Base-by-base conservation (phyloP, 257 asterid species). In the Echites panduratus region DNA sequence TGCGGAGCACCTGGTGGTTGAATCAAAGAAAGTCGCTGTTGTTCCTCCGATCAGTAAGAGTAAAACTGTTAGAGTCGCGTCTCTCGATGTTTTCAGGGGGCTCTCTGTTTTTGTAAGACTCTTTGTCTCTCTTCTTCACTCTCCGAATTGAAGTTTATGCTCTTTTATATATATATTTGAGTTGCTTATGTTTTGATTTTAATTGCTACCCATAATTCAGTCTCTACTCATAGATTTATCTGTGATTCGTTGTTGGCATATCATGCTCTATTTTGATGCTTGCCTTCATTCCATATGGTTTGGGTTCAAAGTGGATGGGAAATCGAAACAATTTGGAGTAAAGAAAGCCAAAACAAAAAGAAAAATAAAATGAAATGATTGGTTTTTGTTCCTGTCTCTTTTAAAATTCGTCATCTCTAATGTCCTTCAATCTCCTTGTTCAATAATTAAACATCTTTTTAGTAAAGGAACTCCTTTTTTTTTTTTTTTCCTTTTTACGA, bases 61-160 rank as follows among this genome's bases (percentile, higher is more conserved):
- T 17, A 87, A 71, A 71, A 20, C 89, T 67, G 76, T 82, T 74
- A 89, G 96, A 48, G 70, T 89, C 35, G 88, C 85, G 71, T 90
- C 95, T 53, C 89, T 90, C 70, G 96, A 90, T 75, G 96, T 88
- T 50, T 85, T 88, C 24, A 86, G 95, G 7, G 95, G 94, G 80
- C 92, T 90, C 56, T 88, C 86, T 77, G 90, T 90, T 76, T 75
- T 88, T 47, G 96, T 90, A 81, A 82, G 76, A 35, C 71, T 53
- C 9, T 54, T 56, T 40, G n/a, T 62, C 54, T 62, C 61, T 44
- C 45, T 1, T 19, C 2, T 63, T 27, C 9, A 0, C 44, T 63
- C 13, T 44, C 11, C 13, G 8, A 44, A 3, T 4, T 5, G 12
- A 2, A 17, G 49, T 3, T 32, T 74, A 12, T 11, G 65, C 20